These are phyloP conservation scores for Ramalina intermedia DNA, from an alignment of 495 filamentous ascomycete genomes.

Conservation along the genomic window DNA sequence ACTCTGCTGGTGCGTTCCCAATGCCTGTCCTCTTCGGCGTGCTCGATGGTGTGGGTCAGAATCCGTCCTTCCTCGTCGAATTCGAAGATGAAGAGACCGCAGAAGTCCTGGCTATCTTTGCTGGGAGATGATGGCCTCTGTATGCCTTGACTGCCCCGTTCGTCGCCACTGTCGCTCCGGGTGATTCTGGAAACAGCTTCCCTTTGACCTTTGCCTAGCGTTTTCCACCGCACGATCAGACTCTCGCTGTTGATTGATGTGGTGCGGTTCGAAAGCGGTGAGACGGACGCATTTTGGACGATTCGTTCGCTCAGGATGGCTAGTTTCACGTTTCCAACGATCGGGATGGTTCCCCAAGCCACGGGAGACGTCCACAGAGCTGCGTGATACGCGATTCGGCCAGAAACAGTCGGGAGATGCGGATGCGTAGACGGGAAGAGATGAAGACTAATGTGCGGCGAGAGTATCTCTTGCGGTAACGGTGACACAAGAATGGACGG, in stretches of 20 bases:
- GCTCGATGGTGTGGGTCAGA: conserved; percentile 79
- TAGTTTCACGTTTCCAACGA: conserved; percentile 77
- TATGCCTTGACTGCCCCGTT: conserved; percentile 35
- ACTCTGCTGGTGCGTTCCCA: conserved; percentile 59
- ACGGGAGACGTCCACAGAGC: conserved; percentile 91
- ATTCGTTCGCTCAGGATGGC: conserved; percentile 81
- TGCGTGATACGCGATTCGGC: conserved; percentile 77
- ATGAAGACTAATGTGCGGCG: conserved; percentile 78
- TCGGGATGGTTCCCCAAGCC: conserved; percentile 83
- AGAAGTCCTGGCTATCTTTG: conserved; percentile 44
- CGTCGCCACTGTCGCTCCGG: conserved; percentile 24
- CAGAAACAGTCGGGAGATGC: conserved; percentile 81
- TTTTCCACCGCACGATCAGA: conserved; percentile 77
- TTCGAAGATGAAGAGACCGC: conserved; percentile 83
- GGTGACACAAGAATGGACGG: conserved; percentile 72
- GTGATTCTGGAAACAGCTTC: conserved; percentile 26
- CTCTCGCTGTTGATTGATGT: conserved; percentile 43
- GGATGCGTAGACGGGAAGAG: conserved; percentile 95
- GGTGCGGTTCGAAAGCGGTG: conserved; percentile 9
- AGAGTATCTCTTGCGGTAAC: conserved; percentile 74
- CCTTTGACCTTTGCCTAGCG: conserved; percentile 36
- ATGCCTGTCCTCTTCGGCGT: conserved; percentile 63
- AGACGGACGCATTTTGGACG: conserved; percentile 34
- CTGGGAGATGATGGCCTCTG: conserved; percentile 29
- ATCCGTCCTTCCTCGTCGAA: conserved; percentile 86